These are phyloP conservation scores for Phytopythium litorale DNA, from an alignment of 352 stramenopile genomes.

Conservation along the genomic window DNA sequence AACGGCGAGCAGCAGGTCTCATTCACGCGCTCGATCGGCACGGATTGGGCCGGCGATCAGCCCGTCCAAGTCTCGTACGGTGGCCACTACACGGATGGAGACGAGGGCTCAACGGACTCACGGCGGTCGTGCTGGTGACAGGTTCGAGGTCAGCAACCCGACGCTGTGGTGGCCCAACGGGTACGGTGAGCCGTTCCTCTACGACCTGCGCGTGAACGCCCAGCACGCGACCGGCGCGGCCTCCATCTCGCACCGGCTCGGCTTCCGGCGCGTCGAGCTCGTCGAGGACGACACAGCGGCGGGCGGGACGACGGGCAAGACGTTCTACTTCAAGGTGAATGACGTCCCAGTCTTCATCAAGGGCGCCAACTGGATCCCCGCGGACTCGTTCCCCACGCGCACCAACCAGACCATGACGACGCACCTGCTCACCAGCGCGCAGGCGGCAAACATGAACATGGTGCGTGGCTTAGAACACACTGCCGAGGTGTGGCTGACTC, in stretches of 20 bases:
- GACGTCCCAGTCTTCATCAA: slow-evolving; percentile 62
- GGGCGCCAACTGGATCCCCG: slow-evolving; percentile 79
- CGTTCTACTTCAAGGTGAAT: slow-evolving; percentile 80
- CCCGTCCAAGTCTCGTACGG: slow-evolving; percentile 35
- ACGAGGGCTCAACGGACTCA: background rate
- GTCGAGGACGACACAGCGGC: slow-evolving; percentile 47
- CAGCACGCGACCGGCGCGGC: slow-evolving; percentile 19
- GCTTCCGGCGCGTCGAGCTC: slow-evolving; percentile 60
- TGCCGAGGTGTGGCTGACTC: background rate
- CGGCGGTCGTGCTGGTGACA: slow-evolving; percentile 14
- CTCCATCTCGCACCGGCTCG: slow-evolving; percentile 41
- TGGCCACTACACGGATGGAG: background rate
- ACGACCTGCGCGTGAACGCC: slow-evolving; percentile 44
- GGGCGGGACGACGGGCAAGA: slow-evolving; percentile 39
- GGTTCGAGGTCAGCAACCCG: slow-evolving; percentile 37
- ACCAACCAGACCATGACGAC: slow-evolving; percentile 28
- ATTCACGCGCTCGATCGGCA: slow-evolving; percentile 13
- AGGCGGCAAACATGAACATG: slow-evolving; percentile 84
- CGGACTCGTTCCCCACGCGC: slow-evolving; percentile 69
- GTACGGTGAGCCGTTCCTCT: slow-evolving; percentile 60
- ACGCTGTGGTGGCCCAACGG: slow-evolving; percentile 72
- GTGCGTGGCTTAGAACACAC: slow-evolving; percentile 11
- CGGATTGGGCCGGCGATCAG: slow-evolving; percentile 13
- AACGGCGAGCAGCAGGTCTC: slow-evolving; percentile 25
- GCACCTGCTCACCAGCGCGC: slow-evolving; percentile 52